Evolutionary conservation across 306 rosid species (phyloP).

Genomic region (Notholithocarpus densiflorus): DNA sequence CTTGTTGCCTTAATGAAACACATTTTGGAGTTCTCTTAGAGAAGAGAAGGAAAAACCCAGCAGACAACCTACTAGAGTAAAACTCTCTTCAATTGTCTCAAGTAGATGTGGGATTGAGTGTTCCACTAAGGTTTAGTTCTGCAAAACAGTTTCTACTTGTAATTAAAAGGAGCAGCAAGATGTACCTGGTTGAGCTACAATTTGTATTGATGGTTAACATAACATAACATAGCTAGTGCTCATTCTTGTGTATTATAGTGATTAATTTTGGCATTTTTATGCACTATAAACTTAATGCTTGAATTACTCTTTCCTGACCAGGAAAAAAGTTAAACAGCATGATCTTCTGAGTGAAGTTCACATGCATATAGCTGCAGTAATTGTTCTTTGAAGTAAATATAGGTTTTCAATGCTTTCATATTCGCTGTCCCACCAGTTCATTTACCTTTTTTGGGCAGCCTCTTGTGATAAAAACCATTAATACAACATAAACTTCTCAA

Average conservation of each 20-base stretch:
- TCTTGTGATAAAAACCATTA: no score
- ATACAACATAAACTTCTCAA: no score
- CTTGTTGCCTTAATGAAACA: neutral
- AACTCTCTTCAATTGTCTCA: neutral
- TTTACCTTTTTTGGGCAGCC: no score
- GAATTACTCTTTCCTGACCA: no score
- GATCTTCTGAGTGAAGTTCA: no score
- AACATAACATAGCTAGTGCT: neutral
- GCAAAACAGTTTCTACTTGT: constrained; percentile 10
- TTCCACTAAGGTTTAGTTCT: neutral
- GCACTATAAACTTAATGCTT: no score
- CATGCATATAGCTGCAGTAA: no score
- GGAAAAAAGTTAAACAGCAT: no score
- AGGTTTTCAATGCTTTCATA: no score
- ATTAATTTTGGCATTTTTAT: no score
- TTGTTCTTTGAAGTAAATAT: no score
- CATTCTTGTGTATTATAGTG: neutral
- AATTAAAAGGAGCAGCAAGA: neutral
- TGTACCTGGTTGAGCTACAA: constrained; percentile 11
- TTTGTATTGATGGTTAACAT: neutral
- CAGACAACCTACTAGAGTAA: neutral
- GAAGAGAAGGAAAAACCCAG: neutral
- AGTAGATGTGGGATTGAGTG: constrained; percentile 7
- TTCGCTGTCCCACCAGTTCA: no score
- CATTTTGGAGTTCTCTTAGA: neutral